phyloP scores from a whole-genome alignment of 345 rosid genomes.

The Fremontodendron californicum region DNA sequence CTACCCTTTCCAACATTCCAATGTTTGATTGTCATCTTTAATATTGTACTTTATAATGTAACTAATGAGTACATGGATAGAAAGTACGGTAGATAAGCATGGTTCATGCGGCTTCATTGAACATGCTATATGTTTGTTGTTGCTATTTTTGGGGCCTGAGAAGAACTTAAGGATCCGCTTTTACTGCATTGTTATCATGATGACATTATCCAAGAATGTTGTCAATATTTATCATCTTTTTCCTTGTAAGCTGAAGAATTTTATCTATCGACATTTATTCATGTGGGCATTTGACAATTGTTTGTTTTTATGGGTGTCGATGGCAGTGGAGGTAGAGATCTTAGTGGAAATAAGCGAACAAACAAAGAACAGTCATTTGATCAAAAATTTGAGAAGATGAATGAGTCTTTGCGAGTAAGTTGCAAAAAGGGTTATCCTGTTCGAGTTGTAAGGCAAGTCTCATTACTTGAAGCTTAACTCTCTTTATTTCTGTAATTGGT shows the following conservation, averaged over 20 bases:
- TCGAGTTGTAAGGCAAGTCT: conserved; percentile 52
- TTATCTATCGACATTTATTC: not conserved
- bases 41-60: not conserved
- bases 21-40: not conserved
- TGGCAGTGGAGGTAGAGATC: conserved; percentile 68
- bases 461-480: not conserved
- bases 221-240: not conserved
- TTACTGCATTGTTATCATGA: not conserved
- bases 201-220: not conserved
- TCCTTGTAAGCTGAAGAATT: not conserved
- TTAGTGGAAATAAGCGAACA: conserved; percentile 56
- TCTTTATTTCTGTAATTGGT: not conserved
- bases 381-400: conserved; percentile 43
- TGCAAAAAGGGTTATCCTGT: conserved; percentile 66
- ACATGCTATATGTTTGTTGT: not conserved
- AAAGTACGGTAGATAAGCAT: not conserved
- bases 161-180: not conserved
- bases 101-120: not conserved
- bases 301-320: conserved; percentile 5
- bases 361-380: conserved; percentile 58
- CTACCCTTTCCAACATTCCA: not conserved
- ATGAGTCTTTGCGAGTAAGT: conserved; percentile 56
- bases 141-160: not conserved
- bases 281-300: not conserved
- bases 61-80: not conserved